These are phyloP conservation scores for Cucurbita argyrosperma DNA, from an alignment of 306 rosid species.

Conservation along the genomic window DNA sequence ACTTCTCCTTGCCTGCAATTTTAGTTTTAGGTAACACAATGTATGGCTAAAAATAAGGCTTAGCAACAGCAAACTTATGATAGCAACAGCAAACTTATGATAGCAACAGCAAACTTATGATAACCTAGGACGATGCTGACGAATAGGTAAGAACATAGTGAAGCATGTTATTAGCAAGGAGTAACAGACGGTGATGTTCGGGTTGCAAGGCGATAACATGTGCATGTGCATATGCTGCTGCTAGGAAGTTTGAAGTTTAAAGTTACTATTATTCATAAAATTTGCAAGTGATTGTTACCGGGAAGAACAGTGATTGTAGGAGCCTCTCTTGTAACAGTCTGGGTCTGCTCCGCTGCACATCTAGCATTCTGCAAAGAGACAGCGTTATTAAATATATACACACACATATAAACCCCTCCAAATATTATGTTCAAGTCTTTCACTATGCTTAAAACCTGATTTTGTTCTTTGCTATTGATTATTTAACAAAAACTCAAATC, in stretches of 20 bases:
- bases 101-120: too few species aligned
- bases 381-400: not conserved
- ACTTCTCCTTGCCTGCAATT: slow-evolving; percentile 81
- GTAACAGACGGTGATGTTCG: not conserved
- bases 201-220: not conserved
- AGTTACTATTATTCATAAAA: not conserved
- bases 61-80: not conserved
- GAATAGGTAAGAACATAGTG: not conserved
- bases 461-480: not conserved
- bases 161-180: not conserved
- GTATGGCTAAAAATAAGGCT: not conserved
- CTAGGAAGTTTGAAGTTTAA: not conserved
- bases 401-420: not conserved
- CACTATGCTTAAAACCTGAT: not conserved
- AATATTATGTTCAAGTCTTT: not conserved
- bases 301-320: slow-evolving; percentile 93
- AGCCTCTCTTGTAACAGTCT: slow-evolving; percentile 69
- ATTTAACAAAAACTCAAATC: not conserved
- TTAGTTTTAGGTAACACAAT: not conserved
- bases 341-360: slow-evolving; percentile 82
- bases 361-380: slow-evolving; percentile 52
- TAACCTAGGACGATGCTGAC: not conserved
- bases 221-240: not conserved
- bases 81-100: too few species aligned
- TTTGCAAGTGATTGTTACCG: slow-evolving; percentile 32